A percentile compares a stretch with the other conserved stretches of the same genome.
These are phyloP conservation scores for Phytophthora chlamydospora DNA, from an alignment of 352 stramenopile species.

Conservation along the genomic window DNA sequence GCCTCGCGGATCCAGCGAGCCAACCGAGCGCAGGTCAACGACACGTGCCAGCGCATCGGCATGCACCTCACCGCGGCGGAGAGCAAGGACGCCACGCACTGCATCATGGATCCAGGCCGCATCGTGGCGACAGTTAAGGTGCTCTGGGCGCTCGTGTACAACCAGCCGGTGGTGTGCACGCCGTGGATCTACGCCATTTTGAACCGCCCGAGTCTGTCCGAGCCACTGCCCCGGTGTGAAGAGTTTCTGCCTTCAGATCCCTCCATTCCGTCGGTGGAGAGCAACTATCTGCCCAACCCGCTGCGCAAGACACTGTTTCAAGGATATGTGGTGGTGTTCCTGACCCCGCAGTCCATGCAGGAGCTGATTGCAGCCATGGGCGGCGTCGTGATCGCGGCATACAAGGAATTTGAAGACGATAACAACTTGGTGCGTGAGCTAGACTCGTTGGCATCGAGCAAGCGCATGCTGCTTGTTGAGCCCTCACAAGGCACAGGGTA, in stretches of 20 bases:
- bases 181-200: constrained; percentile 84
- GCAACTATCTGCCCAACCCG: constrained; percentile 77
- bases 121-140: constrained; percentile 88
- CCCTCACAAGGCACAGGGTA: constrained; percentile 53
- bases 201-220: constrained; percentile 72
- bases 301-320: constrained; percentile 80
- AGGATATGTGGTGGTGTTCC: constrained; percentile 75
- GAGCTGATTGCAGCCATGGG: constrained; percentile 79
- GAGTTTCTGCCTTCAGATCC: constrained; percentile 73
- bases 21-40: constrained; percentile 67
- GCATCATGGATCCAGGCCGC: constrained; percentile 83
- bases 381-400: constrained; percentile 66
- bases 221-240: constrained; percentile 78
- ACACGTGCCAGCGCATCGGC: constrained; percentile 78
- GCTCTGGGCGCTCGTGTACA: constrained; percentile 87
- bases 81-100: constrained; percentile 78
- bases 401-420: constrained; percentile 60
- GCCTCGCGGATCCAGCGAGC: constrained; percentile 70
- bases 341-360: constrained; percentile 78
- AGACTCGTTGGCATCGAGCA: constrained; percentile 49
- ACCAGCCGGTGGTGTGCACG: constrained; percentile 82
- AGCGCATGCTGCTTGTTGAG: constrained; percentile 72
- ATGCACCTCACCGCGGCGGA: constrained; percentile 76
- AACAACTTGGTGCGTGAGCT: constrained; percentile 62
- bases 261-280: constrained; percentile 54